Evolutionary conservation across 495 filamentous ascomycete genomes (phyloP).

Genomic region (Penicillium desertorum): DNA sequence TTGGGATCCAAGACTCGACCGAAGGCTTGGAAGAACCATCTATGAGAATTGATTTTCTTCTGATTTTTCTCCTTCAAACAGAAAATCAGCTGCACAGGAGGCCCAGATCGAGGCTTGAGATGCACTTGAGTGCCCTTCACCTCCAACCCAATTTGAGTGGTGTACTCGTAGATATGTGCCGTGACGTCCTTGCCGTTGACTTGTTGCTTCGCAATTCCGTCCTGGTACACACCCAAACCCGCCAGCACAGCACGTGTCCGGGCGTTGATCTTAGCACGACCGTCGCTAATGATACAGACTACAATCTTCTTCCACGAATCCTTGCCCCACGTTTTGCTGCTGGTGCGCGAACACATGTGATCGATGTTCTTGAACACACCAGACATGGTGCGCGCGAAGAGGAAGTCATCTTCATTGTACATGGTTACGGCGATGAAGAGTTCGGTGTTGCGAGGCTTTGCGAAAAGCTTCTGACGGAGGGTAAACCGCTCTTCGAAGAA

Average conservation of each 20-base stretch:
- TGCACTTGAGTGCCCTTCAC: slow-evolving; percentile 86
- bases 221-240: slow-evolving; percentile 94
- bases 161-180: slow-evolving; percentile 99
- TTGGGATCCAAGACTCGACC: slow-evolving; percentile 90
- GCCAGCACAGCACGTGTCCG: slow-evolving; percentile 87
- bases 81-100: slow-evolving; percentile 95
- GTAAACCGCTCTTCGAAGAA: slow-evolving; percentile 91
- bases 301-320: slow-evolving; percentile 99
- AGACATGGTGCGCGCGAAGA: slow-evolving; percentile 94
- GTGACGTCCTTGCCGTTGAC: slow-evolving; percentile 97
- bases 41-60: slow-evolving; percentile 99
- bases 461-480: slow-evolving; percentile 89
- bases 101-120: slow-evolving; percentile 68
- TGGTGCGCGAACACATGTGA: slow-evolving; percentile 87
- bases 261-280: slow-evolving; percentile 96
- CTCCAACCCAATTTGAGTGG: slow-evolving; percentile 83
- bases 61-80: slow-evolving; percentile 99
- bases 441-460: slow-evolving; percentile 90
- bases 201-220: slow-evolving; percentile 97
- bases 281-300: slow-evolving; percentile 96
- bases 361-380: slow-evolving; percentile 99
- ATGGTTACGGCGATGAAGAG: slow-evolving; percentile 98
- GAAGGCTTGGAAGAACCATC: slow-evolving; percentile 99
- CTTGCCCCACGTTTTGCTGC: slow-evolving; percentile 96
- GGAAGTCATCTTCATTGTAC: slow-evolving; percentile 98